These are phyloP conservation scores for Phyllosticta citribraziliensis DNA, from an alignment of 2,329 filamentous ascomycete species.

Conservation along the genomic window DNA sequence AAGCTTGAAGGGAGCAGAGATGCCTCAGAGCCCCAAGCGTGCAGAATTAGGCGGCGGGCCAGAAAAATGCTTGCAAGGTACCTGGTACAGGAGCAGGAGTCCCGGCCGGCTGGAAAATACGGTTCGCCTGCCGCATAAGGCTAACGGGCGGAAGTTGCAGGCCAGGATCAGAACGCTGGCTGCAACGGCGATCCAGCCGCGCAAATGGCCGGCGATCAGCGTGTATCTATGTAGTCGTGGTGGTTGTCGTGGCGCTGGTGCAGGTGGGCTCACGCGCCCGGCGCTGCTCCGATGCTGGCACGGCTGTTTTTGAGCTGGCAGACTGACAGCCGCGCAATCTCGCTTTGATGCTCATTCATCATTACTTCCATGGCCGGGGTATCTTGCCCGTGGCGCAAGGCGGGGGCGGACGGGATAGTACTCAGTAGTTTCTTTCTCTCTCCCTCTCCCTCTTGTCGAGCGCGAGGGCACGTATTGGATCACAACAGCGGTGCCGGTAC, in stretches of 20 bases:
- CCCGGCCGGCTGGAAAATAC: slow-evolving; percentile 8
- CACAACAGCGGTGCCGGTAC: not conserved
- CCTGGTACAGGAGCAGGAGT: not conserved
- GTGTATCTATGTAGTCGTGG: slow-evolving; percentile 1
- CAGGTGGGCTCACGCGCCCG: not conserved
- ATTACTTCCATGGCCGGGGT: not conserved
- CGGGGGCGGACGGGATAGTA: not conserved
- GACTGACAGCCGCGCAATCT: not conserved
- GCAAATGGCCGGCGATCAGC: slow-evolving; percentile 9
- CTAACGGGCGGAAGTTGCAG: slow-evolving; percentile 7
- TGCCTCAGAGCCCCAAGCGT: not conserved
- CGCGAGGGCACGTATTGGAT: not conserved
- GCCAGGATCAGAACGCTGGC: slow-evolving; percentile 2
- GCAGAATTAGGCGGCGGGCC: not conserved
- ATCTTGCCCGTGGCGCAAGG: not conserved
- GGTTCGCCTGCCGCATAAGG: slow-evolving; percentile 11
- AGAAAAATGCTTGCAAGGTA: slow-evolving; percentile 6
- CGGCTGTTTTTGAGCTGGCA: not conserved
- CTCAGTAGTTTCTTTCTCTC: not conserved
- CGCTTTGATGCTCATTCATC: not conserved
- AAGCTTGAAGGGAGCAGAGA: not conserved
- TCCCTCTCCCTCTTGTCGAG: not conserved
- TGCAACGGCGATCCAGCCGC: slow-evolving; percentile 11
- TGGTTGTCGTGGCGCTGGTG: not conserved
- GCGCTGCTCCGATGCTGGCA: not conserved